A percentile compares a stretch with the other conserved stretches of the same genome.
Conservation (phyloP, 805 yeast species). For the Monosporozyma servazzii region DNA sequence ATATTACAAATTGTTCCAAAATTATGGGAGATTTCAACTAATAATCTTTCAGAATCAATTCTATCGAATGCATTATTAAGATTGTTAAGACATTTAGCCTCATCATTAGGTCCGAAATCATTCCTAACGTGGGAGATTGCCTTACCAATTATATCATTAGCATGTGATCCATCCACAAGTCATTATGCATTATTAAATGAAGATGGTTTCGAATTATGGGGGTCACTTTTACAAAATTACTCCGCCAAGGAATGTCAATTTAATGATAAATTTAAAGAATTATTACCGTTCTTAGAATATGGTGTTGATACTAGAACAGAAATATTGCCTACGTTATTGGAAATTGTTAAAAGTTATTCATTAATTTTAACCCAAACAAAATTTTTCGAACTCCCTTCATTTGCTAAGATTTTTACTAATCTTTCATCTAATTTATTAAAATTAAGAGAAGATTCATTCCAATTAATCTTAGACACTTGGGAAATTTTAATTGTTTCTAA, state of each 20-base stretch:
- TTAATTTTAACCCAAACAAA: conserved; percentile 37
- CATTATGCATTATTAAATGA: conserved; percentile 55
- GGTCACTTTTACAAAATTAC: conserved; percentile 52
- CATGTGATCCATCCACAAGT: conserved; percentile 54
- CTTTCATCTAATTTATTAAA: conserved; percentile 45
- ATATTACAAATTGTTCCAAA: conserved; percentile 55
- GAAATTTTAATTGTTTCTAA: conserved; percentile 23
- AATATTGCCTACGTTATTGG: conserved; percentile 53
- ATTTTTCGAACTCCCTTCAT: conserved; percentile 22
- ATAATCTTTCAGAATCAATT: conserved; percentile 29
- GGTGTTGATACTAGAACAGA: conserved; percentile 68
- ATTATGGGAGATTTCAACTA: conserved; percentile 58
- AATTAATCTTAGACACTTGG: conserved; percentile 35
- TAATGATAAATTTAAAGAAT: conserved; percentile 33
- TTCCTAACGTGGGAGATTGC: conserved; percentile 45
- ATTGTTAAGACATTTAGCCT: conserved; percentile 46
- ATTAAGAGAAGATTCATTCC: conserved; percentile 65
- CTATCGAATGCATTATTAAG: conserved; percentile 45
- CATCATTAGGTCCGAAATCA: conserved; percentile 46
- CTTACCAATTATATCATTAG: conserved; percentile 51
- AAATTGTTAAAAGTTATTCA: conserved; percentile 55
- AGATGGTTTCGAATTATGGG: conserved; percentile 84
- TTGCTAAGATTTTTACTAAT: conserved; percentile 34
- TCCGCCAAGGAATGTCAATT: conserved; percentile 32
- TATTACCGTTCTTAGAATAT: conserved; percentile 44